Evolutionary conservation across 2,329 filamentous ascomycete genomes (phyloP).

Genomic region (Endoconidiophora laricicola): DNA sequence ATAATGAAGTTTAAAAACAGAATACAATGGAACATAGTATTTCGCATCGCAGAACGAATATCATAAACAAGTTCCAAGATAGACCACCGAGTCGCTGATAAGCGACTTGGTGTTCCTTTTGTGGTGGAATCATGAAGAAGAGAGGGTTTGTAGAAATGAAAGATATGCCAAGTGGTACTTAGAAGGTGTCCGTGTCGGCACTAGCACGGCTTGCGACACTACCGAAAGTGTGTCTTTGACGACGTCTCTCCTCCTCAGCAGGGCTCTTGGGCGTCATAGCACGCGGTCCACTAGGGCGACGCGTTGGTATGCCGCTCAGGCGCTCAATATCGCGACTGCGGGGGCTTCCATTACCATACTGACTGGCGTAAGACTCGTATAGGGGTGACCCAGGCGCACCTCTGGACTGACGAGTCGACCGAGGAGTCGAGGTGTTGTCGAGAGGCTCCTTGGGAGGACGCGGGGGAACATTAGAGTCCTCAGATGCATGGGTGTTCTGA

Average conservation of each 20-base stretch:
- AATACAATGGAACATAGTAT: background rate
- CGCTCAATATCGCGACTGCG: slow-evolving; percentile 40
- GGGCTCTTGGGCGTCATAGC: slow-evolving; percentile 43
- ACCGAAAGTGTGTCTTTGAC: slow-evolving; percentile 43
- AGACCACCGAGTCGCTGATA: background rate
- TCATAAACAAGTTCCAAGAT: background rate
- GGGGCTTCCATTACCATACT: slow-evolving; percentile 36
- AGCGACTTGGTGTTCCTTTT: background rate
- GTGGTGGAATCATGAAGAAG: background rate
- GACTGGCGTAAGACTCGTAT: slow-evolving; percentile 27
- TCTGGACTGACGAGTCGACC: slow-evolving; percentile 20
- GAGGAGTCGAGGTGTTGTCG: slow-evolving; percentile 19
- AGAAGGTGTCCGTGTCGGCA: slow-evolving; percentile 39
- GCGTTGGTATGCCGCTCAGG: slow-evolving; percentile 33
- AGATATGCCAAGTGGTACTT: slow-evolving; percentile 15
- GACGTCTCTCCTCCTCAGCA: slow-evolving; percentile 32
- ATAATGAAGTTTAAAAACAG: background rate
- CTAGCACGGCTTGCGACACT: slow-evolving; percentile 24
- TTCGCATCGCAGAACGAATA: too few relatives aligned
- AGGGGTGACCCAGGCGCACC: background rate
- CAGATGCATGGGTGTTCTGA: slow-evolving; percentile 28
- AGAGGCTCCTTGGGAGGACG: slow-evolving; percentile 48
- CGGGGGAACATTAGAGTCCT: slow-evolving; percentile 29
- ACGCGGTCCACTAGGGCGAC: slow-evolving; percentile 40
- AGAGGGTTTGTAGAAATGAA: background rate